Conservation (phyloP, 352 stramenopile species). For the Phytophthora cryptogea region DNA sequence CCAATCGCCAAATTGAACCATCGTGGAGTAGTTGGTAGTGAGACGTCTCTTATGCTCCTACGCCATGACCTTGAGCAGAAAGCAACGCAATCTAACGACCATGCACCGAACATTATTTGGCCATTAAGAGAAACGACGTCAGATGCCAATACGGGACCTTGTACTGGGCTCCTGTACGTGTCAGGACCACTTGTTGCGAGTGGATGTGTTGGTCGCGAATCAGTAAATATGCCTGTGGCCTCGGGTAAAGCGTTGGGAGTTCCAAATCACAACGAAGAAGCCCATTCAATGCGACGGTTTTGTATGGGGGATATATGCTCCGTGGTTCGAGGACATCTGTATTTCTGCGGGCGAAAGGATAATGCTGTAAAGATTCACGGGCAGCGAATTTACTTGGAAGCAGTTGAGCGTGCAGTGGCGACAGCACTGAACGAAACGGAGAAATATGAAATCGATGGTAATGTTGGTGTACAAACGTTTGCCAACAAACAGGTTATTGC, state of each 20-base stretch:
- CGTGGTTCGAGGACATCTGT: constrained; percentile 37
- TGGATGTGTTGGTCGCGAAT: constrained; percentile 34
- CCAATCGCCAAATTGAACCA: constrained; percentile 43
- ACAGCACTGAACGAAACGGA: constrained; percentile 14
- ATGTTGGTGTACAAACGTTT: not conserved
- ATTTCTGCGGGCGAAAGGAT: constrained; percentile 50
- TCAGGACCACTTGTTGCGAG: constrained; percentile 35
- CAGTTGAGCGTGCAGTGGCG: constrained; percentile 45
- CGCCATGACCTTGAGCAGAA: constrained; percentile 1
- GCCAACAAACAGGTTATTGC: constrained; percentile 20
- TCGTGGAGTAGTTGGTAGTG: constrained; percentile 27
- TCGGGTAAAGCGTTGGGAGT: not conserved
- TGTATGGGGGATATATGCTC: constrained; percentile 55
- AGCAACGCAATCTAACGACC: not conserved
- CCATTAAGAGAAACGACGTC: not conserved
- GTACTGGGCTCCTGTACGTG: constrained; percentile 44
- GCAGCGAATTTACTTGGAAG: constrained; percentile 54
- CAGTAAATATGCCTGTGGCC: constrained; percentile 9
- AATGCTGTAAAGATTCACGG: constrained; percentile 60
- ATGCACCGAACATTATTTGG: constrained; percentile 18
- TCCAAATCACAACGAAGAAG: not conserved
- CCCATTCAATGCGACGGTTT: constrained; percentile 20
- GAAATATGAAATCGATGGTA: not conserved
- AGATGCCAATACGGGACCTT: not conserved
- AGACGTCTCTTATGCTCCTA: constrained; percentile 35